phyloP scores from a whole-genome alignment of 202 grass and related monocot genomes.

The Tripidium arundinaceum region DNA sequence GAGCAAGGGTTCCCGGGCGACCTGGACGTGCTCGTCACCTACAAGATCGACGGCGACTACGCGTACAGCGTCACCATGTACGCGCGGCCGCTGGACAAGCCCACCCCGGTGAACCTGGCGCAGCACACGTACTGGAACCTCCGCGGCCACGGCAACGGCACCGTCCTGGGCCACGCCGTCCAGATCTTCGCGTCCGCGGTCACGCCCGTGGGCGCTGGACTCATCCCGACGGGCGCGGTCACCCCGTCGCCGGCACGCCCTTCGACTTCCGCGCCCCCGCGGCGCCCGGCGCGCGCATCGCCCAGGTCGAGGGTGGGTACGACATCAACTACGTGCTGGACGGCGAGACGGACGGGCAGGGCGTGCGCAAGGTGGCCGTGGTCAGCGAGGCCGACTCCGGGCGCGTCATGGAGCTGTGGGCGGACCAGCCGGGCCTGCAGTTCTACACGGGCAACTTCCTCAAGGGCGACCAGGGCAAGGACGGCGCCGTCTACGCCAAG shows the following conservation, averaged over 20 bases:
- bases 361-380: slow-evolving; percentile 63
- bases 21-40: slow-evolving; percentile 72
- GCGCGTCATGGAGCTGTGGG: slow-evolving; percentile 72
- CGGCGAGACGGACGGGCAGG: slow-evolving; percentile 42
- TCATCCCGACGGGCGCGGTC: slow-evolving; percentile 72
- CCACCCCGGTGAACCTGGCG: slow-evolving; percentile 68
- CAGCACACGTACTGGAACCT: slow-evolving; percentile 97
- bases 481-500: slow-evolving; percentile 40
- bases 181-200: slow-evolving; percentile 49
- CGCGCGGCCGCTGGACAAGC: slow-evolving; percentile 49
- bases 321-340: slow-evolving; percentile 85
- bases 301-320: slow-evolving; percentile 29
- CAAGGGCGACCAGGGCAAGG: slow-evolving; percentile 59
- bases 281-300: slow-evolving; percentile 34
- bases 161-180: slow-evolving; percentile 49
- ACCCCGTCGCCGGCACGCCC: slow-evolving; percentile 54
- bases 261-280: slow-evolving; percentile 52
- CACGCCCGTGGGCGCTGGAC: slow-evolving; percentile 49
- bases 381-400: slow-evolving; percentile 47
- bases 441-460: slow-evolving; percentile 80
- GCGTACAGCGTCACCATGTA: slow-evolving; percentile 71
- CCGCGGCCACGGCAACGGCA: slow-evolving; percentile 47
- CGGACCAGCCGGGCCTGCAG: slow-evolving; percentile 76
- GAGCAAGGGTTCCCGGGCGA: slow-evolving; percentile 84
- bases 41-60: slow-evolving; percentile 74